These are phyloP conservation scores for Trichocladium antarcticum DNA, from an alignment of 495 filamentous ascomycete species.

Conservation along the genomic window DNA sequence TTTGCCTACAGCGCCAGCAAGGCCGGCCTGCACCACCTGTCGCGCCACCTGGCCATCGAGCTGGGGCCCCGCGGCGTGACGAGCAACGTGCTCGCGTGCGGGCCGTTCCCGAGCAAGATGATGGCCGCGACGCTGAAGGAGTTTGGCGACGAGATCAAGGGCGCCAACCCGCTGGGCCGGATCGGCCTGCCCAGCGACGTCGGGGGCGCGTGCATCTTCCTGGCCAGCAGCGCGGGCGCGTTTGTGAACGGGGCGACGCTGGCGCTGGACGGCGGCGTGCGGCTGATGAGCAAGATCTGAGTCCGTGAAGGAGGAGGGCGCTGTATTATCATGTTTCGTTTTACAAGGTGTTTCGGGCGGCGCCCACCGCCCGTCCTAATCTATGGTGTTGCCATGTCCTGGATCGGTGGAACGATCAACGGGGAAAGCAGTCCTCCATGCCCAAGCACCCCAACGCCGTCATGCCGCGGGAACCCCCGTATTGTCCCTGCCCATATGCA, in stretches of 20 bases:
- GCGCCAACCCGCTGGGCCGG: slow-evolving; percentile 54
- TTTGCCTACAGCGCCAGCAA: slow-evolving; percentile 68
- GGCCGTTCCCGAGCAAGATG: slow-evolving; percentile 76
- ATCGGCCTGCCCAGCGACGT: slow-evolving; percentile 64
- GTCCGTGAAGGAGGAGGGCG: background rate
- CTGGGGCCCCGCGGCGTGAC: slow-evolving; percentile 58
- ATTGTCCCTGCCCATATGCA: background rate
- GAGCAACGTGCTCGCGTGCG: slow-evolving; percentile 50
- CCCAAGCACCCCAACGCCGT: background rate
- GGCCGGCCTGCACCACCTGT: slow-evolving; percentile 65
- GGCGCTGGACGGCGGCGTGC: slow-evolving; percentile 54
- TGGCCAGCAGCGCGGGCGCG: slow-evolving; percentile 57
- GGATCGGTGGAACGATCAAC: background rate
- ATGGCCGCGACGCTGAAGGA: slow-evolving; percentile 59
- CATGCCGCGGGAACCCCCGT: background rate
- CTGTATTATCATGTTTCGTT: slow-evolving; percentile 3
- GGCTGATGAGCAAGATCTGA: slow-evolving; percentile 29
- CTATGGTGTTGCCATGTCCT: background rate
- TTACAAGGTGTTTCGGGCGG: background rate
- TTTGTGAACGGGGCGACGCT: slow-evolving; percentile 74
- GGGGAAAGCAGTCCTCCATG: too few species aligned
- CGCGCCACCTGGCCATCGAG: slow-evolving; percentile 58
- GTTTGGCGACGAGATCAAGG: slow-evolving; percentile 51
- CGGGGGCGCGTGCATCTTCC: slow-evolving; percentile 64
- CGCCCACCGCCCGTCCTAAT: background rate